Evolutionary conservation across 192 early-diverging fungal species (phyloP), one percentile per base, ranked within the genome.

Genomic region (Physocladia obscura): DNA sequence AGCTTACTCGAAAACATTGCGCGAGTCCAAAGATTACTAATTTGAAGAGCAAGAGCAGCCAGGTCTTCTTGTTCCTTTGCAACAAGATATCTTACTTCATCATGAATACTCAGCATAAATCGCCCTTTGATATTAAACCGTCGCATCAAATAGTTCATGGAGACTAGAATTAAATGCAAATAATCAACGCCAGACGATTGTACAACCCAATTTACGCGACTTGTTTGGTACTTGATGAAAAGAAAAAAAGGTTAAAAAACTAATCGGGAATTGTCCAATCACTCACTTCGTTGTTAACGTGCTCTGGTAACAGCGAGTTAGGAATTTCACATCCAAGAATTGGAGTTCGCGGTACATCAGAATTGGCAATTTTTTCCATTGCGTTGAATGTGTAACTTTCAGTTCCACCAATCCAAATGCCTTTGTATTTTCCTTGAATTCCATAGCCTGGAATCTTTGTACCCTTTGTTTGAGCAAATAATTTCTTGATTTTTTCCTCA

Each of bases 121-220:
- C 94, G 82, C 27, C 89, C 88, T 31, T 90, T 72, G 51, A 98
- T 93, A 3, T 83, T 68, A 68, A 96, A 86, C 44, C 87, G 81
- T 19, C 88, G 75, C 34, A 91, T 85, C 62, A 98, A 70, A 69
- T 97, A 93, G 40, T 84, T 72, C 90, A 95, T 93, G 4, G 91
- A 88, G 0, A 92, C 92, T 15, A 98, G 75, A 8, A 98, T 77
- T 56, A 98, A 75, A 71, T 98, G 96, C 6, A 98, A 76, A 71
- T 98, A 98, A 67, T 98, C 96, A 27, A 97, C 96, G 21, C 95
- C 97, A 1, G 95, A 97, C 24, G 94, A 95, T 77, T 98, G 97
- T 3, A 98, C 95, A 1, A 92, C 94, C 97, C 97, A 98, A 74
- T 98, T 98, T 40, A 97, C 81, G 17, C 95, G 84, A 34, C 90